These are phyloP conservation scores for Aspergillus caelatus DNA, from an alignment of 2,329 filamentous ascomycete genomes.

Conservation along the genomic window DNA sequence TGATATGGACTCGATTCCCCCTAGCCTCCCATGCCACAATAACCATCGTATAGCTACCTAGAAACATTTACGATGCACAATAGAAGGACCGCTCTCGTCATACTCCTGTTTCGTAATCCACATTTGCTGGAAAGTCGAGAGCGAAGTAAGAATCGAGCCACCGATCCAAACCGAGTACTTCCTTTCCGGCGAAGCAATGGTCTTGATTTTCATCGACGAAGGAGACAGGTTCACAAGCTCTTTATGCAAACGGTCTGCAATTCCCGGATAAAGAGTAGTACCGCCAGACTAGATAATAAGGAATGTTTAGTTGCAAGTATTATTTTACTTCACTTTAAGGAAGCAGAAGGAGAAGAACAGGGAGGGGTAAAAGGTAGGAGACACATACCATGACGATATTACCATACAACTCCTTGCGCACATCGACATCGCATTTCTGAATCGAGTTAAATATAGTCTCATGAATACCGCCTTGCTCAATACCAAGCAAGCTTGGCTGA, in stretches of 20 bases:
- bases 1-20: neutral
- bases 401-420: slow-evolving; percentile 99
- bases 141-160: slow-evolving; percentile 99
- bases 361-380: too few relatives aligned
- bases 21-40: neutral
- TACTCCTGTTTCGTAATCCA: slow-evolving; percentile 99
- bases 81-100: slow-evolving; percentile 99
- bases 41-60: slow-evolving; percentile 62
- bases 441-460: slow-evolving; percentile 99
- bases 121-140: slow-evolving; percentile 99
- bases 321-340: fast-evolving
- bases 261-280: slow-evolving; percentile 99
- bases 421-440: slow-evolving; percentile 99
- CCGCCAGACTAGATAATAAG: slow-evolving; percentile 79
- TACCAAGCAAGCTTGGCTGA: slow-evolving; percentile 97
- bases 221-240: slow-evolving; percentile 99
- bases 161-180: slow-evolving; percentile 99
- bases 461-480: slow-evolving; percentile 98
- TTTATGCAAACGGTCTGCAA: slow-evolving; percentile 99
- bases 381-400: slow-evolving; percentile 98
- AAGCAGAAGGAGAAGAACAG: neutral
- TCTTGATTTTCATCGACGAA: slow-evolving; percentile 99
- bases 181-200: slow-evolving; percentile 99
- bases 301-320: neutral
- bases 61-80: slow-evolving; percentile 99